These are phyloP conservation scores for Poa annua DNA, from an alignment of 176 grass and related monocot genomes.

Conservation along the genomic window DNA sequence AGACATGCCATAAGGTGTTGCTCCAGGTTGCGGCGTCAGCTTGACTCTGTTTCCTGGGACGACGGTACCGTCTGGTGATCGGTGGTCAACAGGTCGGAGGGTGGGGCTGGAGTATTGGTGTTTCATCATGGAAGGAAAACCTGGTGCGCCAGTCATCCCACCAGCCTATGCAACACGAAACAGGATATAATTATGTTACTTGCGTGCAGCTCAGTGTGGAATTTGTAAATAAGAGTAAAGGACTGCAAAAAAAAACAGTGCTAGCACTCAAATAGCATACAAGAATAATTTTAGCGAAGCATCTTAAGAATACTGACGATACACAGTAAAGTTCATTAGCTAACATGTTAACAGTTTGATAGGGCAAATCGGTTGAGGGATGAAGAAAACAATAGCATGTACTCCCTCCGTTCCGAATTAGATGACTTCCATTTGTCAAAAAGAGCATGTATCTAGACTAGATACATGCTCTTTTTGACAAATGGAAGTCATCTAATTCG, in stretches of 20 bases:
- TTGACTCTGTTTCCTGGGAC: constrained; percentile 1
- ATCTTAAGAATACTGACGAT: neutral
- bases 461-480: no score
- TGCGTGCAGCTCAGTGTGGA: neutral
- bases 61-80: neutral
- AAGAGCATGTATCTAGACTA: no score
- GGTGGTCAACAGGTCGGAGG: neutral
- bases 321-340: neutral
- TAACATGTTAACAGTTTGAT: constrained; percentile 22
- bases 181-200: constrained; percentile 6
- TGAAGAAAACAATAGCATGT: neutral
- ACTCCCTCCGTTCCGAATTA: no score
- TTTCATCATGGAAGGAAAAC: constrained; percentile 13
- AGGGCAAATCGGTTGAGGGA: neutral
- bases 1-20: neutral
- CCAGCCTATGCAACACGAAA: constrained; percentile 35
- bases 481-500: no score
- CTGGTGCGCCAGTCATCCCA: constrained; percentile 24
- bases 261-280: neutral
- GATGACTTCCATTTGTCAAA: no score
- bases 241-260: neutral
- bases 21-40: neutral
- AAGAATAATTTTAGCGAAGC: neutral
- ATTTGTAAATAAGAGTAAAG: neutral
- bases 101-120: neutral